Evolutionary conservation across 352 stramenopile genomes (phyloP).

Genomic region (Phytophthora syringae): DNA sequence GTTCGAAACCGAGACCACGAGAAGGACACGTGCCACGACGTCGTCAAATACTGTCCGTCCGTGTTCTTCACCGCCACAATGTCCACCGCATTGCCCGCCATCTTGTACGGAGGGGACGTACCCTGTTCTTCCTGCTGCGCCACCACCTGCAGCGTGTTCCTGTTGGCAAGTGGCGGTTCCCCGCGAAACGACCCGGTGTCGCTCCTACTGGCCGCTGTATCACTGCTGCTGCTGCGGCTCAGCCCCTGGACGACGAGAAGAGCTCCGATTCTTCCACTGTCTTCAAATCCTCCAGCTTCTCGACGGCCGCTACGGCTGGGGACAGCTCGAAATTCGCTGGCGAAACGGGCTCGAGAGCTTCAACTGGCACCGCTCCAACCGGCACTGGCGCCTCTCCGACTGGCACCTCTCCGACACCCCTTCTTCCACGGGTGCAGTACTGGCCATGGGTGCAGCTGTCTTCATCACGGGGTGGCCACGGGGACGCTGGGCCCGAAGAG

Average conservation of each 20-base stretch:
- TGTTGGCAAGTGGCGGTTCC: constrained; percentile 19
- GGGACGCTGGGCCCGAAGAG: constrained; percentile 35
- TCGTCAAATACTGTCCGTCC: constrained; percentile 64
- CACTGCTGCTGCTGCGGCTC: constrained; percentile 27
- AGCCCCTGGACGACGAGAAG: constrained; percentile 29
- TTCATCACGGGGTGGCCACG: constrained; percentile 22
- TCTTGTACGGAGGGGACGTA: constrained; percentile 59
- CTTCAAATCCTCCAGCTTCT: constrained; percentile 16
- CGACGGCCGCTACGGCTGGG: constrained; percentile 28
- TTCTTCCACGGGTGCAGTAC: constrained; percentile 39
- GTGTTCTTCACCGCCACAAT: constrained; percentile 77
- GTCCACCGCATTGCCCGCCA: constrained; percentile 78
- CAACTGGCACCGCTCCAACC: constrained; percentile 2
- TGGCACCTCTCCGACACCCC: constrained; percentile 35
- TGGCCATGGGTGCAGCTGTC: constrained; percentile 24
- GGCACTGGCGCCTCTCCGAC: not conserved
- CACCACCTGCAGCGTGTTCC: constrained; percentile 19
- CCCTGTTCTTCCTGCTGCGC: constrained; percentile 15
- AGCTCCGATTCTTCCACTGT: constrained; percentile 33
- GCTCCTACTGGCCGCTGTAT: constrained; percentile 8
- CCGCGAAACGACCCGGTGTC: constrained; percentile 14
- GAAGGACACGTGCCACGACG: constrained; percentile 82
- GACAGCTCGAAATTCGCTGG: constrained; percentile 52
- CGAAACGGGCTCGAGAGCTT: constrained; percentile 25
- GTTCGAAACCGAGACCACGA: constrained; percentile 75